phyloP scores from a whole-genome alignment of 2,329 filamentous ascomycete species.

The Pyrenophora seminiperda region DNA sequence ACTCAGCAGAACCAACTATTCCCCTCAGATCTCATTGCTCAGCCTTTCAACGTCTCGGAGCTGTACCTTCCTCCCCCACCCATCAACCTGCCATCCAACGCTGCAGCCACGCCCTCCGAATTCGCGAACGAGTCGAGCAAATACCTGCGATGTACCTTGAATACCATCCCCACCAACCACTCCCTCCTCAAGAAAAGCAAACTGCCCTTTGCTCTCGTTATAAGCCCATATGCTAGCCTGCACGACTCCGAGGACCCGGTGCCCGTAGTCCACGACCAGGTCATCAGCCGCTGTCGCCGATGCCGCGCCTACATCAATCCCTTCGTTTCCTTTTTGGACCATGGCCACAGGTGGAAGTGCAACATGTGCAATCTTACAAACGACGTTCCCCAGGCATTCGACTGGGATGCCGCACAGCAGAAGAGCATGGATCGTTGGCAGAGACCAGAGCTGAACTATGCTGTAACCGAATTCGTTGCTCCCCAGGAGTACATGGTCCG shows the following conservation, averaged over 20 bases:
- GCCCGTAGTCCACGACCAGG: constrained; percentile 92
- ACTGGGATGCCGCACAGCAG: constrained; percentile 93
- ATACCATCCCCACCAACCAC: constrained; percentile 89
- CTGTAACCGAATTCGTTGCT: constrained; percentile 96
- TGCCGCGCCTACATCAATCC: constrained; percentile 96
- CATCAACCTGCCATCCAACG: constrained; percentile 88
- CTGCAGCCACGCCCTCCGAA: constrained; percentile 90
- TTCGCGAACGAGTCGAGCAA: constrained; percentile 90
- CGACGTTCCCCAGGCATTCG: constrained; percentile 97
- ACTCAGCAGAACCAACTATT: constrained; percentile 75
- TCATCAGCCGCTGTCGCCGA: constrained; percentile 93
- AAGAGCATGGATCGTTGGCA: constrained; percentile 92
- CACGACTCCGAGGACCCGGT: constrained; percentile 92
- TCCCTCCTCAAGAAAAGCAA: constrained; percentile 93
- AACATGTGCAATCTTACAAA: constrained; percentile 99
- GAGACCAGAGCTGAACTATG: constrained; percentile 88
- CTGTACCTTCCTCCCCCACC: constrained; percentile 89
- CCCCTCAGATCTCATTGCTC: constrained; percentile 86
- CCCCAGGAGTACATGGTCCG: constrained; percentile 99
- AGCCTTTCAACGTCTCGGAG: constrained; percentile 93
- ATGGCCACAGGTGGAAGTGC: constrained; percentile 97
- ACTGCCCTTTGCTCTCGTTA: constrained; percentile 91
- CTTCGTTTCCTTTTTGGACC: constrained; percentile 90
- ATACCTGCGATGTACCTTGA: constrained; percentile 93
- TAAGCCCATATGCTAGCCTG: constrained; percentile 91